Percentiles rank a stretch among this genome's conserved stretches.
Conservation (phyloP, 2,329 filamentous ascomycete genomes). For the Claviceps sp. region DNA sequence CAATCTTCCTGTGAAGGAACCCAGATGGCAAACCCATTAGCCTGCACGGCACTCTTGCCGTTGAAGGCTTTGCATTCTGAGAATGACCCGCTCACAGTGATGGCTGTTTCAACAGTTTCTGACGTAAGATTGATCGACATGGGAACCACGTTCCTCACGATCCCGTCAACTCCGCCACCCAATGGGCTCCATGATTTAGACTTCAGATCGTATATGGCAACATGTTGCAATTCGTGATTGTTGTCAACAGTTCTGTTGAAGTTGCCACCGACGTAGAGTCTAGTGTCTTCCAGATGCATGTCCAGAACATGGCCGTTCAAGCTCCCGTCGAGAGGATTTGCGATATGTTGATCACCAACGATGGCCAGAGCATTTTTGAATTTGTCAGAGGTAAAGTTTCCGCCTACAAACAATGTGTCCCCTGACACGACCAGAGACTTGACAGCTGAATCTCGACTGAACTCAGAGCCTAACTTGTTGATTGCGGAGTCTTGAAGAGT, state of each 20-base stretch:
- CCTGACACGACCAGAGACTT: slow-evolving; percentile 52
- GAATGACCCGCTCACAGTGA: slow-evolving; percentile 74
- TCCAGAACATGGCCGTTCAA: slow-evolving; percentile 67
- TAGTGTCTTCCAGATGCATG: slow-evolving; percentile 52
- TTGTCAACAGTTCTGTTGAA: slow-evolving; percentile 62
- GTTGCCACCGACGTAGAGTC: slow-evolving; percentile 69
- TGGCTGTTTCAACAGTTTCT: slow-evolving; percentile 53
- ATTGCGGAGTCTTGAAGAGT: slow-evolving; percentile 61
- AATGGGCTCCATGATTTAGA: slow-evolving; percentile 63
- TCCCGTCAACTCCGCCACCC: slow-evolving; percentile 74
- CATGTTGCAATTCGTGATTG: slow-evolving; percentile 53
- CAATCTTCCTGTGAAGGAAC: slow-evolving; percentile 75
- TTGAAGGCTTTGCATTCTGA: slow-evolving; percentile 55
- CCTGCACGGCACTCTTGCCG: slow-evolving; percentile 44
- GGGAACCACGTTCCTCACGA: slow-evolving; percentile 60
- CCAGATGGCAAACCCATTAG: slow-evolving; percentile 79
- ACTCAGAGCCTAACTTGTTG: slow-evolving; percentile 59
- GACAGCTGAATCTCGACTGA: slow-evolving; percentile 55
- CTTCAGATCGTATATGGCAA: slow-evolving; percentile 61
- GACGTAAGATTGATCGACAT: slow-evolving; percentile 66
- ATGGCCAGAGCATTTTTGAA: slow-evolving; percentile 70
- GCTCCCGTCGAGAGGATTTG: slow-evolving; percentile 53
- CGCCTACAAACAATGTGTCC: slow-evolving; percentile 60
- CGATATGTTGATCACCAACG: slow-evolving; percentile 41
- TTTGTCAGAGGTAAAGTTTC: slow-evolving; percentile 62